These are phyloP conservation scores for Marasmius tenuissimus DNA, from an alignment of 1,284 basidiomycete species.

Conservation along the genomic window DNA sequence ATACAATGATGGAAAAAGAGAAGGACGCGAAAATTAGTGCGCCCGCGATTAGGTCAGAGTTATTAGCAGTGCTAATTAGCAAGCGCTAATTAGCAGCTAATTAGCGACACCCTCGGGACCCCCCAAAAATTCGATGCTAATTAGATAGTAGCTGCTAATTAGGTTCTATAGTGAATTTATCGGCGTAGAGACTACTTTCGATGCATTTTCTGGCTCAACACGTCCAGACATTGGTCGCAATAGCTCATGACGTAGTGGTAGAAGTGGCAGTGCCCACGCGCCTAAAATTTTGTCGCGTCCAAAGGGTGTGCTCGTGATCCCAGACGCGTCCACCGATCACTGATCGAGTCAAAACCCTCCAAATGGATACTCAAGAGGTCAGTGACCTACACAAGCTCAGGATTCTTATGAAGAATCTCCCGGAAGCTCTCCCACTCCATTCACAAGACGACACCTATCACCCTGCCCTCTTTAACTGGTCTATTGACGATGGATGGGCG, in stretches of 20 bases:
- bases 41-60: background rate
- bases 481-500: background rate
- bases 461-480: background rate
- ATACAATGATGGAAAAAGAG: background rate
- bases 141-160: background rate
- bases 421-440: background rate
- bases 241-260: background rate
- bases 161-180: background rate
- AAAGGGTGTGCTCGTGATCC: background rate
- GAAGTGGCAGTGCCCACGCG: background rate
- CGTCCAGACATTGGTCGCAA: no score
- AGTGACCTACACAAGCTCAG: background rate
- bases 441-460: background rate
- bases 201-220: background rate
- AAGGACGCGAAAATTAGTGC: background rate
- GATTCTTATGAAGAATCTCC: background rate
- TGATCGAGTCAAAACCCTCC: no score
- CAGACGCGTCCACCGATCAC: no score
- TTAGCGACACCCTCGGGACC: background rate
- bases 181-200: background rate
- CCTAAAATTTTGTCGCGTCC: background rate
- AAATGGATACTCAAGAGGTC: background rate
- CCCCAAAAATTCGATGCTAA: background rate
- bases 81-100: background rate
- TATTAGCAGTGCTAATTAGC: no score